Evolutionary conservation across 345 rosid genomes (phyloP).

Genomic region (Schrenkiella parvula): DNA sequence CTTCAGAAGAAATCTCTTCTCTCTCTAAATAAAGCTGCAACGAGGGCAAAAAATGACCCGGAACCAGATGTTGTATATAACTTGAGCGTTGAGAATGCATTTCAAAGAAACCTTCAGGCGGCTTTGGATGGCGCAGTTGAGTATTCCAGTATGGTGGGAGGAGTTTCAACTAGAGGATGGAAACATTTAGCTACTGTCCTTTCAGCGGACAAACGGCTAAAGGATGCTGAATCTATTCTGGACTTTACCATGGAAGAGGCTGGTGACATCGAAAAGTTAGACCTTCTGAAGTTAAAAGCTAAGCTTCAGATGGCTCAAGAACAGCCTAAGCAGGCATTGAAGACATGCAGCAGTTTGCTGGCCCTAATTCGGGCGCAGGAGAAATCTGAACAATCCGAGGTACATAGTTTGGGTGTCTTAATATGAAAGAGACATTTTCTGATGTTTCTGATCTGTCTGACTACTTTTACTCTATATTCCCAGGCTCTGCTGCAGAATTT

Average conservation of each 20-base stretch:
- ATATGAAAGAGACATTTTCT: neutral
- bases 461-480: slow-evolving; percentile 3
- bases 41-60: slow-evolving; percentile 39
- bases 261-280: slow-evolving; percentile 56
- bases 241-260: slow-evolving; percentile 77
- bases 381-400: slow-evolving; percentile 51
- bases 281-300: slow-evolving; percentile 77
- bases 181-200: slow-evolving; percentile 64
- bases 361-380: slow-evolving; percentile 69
- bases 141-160: slow-evolving; percentile 51
- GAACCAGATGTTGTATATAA: slow-evolving; percentile 51
- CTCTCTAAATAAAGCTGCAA: slow-evolving; percentile 58
- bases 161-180: slow-evolving; percentile 68
- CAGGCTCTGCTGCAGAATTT: slow-evolving; percentile 47
- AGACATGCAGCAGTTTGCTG: slow-evolving; percentile 76
- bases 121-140: slow-evolving; percentile 65
- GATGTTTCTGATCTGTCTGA: slow-evolving; percentile 11
- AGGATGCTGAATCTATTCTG: slow-evolving; percentile 70
- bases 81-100: slow-evolving; percentile 71
- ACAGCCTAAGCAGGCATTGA: slow-evolving; percentile 82
- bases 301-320: slow-evolving; percentile 76
- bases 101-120: slow-evolving; percentile 72
- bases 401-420: slow-evolving; percentile 22
- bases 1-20: slow-evolving; percentile 58
- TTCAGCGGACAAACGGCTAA: slow-evolving; percentile 64